Evolutionary conservation across 164 flowering plant species (phyloP), one percentile per base, ranked within the genome.

Genomic region (Macadamia tetraphylla): DNA sequence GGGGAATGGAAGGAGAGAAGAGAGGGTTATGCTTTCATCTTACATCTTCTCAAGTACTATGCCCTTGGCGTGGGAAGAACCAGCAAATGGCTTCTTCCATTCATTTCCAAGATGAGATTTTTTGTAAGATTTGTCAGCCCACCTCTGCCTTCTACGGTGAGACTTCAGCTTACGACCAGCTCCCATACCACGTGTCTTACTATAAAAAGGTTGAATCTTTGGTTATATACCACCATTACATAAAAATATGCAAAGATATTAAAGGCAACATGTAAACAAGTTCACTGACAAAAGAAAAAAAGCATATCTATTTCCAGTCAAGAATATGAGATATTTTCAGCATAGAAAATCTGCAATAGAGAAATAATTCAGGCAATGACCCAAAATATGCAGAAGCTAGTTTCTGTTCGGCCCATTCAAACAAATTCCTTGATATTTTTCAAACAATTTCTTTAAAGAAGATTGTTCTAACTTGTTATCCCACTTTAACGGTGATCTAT

Each of bases 11-110:
- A 29, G 15, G 40, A 17, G 9, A 35, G 31, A 15, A 66, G 0
- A 14, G 11, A 32, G 15, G 61, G 64, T 35, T 32, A 52, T 30
- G 6, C 13, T 58, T 23, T 14, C 6, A 58, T 10, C 88, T 73
- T 68, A 89, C 95, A 89, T 89, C 78, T 89, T 89, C 75, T 89
- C 95, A 44, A 89, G 89, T 51, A 88, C 96, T 69, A 89, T 89
- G 48, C 92, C 96, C 58, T 89, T 89, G 1, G 96, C 96, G 64
- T 89, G 96, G 29, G 96, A 89, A 9, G 96, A 89, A 9, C 96
- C 92, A 30, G 96, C 96, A 78, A 89, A 89, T 30, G 96, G 92
- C 70, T 89, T 89, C 82, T 89, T 89, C 96, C 96, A 89, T 58
- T 89, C 96, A 58, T 89, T 89, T 0, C 92, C 96, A 74, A 87